phyloP scores from a whole-genome alignment of 345 rosid species.

The Eucalyptus camaldulensis region DNA sequence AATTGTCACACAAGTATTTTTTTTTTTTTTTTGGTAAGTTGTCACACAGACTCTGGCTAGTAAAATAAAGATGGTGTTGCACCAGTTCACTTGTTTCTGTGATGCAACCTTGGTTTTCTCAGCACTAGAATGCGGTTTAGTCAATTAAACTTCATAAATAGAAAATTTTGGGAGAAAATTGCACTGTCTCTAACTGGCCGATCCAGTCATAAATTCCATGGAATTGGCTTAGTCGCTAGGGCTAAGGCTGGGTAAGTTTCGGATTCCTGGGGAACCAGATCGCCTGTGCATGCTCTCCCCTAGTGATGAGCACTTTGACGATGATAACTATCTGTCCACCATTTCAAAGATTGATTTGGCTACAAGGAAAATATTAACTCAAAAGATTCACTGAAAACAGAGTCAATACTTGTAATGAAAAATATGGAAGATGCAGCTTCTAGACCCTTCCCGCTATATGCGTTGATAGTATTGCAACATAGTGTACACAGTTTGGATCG shows the following conservation, averaged over 20 bases:
- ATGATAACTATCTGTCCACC: not conserved
- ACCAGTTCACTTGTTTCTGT: not conserved
- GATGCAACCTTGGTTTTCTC: not conserved
- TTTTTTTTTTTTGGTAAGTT: no score
- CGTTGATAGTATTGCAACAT: not conserved
- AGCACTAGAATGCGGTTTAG: not conserved
- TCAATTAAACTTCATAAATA: not conserved
- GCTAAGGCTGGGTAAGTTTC: no score
- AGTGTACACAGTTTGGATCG: not conserved
- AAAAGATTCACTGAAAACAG: not conserved
- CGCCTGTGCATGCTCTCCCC: no score
- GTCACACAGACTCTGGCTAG: no score
- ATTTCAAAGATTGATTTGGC: no score
- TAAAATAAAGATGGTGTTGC: not conserved
- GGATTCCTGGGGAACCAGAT: no score
- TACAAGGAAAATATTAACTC: not conserved
- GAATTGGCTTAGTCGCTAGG: no score
- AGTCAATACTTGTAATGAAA: not conserved
- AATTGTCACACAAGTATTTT: no score
- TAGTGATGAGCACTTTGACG: not conserved
- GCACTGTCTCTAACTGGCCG: not conserved
- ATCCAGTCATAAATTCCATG: no score
- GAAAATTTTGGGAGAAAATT: not conserved
- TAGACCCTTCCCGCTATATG: not conserved
- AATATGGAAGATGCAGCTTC: not conserved